Base-by-base conservation (phyloP, 768 basidiomycete species). In the Symmetrospora coprosmae region DNA sequence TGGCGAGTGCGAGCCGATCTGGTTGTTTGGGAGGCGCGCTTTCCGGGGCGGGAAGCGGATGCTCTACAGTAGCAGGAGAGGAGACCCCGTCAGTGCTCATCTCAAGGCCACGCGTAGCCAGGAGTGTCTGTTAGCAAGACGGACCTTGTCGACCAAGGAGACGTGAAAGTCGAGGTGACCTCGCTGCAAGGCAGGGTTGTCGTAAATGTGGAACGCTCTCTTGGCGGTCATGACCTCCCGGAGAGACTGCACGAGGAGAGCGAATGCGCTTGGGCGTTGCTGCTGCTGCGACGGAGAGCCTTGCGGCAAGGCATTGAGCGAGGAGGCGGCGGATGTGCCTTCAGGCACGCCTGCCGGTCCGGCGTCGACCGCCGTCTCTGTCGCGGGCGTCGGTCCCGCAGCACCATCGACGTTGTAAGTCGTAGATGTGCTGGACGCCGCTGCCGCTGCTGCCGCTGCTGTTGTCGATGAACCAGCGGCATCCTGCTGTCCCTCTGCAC, bases 11-110 rank as follows among this genome's bases (percentile, higher is more conserved):
- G 66, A 59, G 45, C 67, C 47, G 6, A 77, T 71, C 0, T 78
- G 68, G 64, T 79, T 78, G 65, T 83, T 58, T 34, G 45, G 25
- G 73, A 2, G 76, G 59, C 33, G 80, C 73, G 74, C 70, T 72
- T 91, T 96, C 33, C 88, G 80, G 1, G 89, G 87, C 1, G 92
- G 91, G 66, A 96, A 88, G 45, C 82, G 82, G 50, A 85, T 76
- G 62, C 80, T 79, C 80, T 82, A 65, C 6, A n/a, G 27, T 9
- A 4, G n/a, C 14, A 21, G 27, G 4, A 47, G 31, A 31, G 1
- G n/a, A n/a, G n/a, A n/a, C n/a, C n/a, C n/a, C n/a, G n/a, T n/a
- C 0, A 38, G 50, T 7, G 19, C 3, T 50, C 14, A 56, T 43
- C 6, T 17, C 14, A 16, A 11, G 16, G n/a, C 30, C 17, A 16